Evolutionary conservation across 352 stramenopile genomes (phyloP).

Genomic region (Globisporangium uncinulatum): DNA sequence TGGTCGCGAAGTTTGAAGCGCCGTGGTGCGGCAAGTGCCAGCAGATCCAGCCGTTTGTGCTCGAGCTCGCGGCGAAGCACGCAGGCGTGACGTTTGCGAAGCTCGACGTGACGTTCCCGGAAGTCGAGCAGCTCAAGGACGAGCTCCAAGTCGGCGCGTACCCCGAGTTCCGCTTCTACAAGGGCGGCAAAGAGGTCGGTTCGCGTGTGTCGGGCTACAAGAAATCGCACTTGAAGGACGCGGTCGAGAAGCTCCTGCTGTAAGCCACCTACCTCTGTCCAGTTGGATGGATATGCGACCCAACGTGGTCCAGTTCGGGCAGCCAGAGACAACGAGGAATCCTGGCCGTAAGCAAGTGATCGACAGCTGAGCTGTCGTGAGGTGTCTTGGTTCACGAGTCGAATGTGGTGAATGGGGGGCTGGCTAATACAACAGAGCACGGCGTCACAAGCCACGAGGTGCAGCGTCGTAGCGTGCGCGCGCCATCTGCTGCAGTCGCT

Average conservation of each 20-base stretch:
- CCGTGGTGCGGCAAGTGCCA: constrained; percentile 85
- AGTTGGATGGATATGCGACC: too few relatives aligned
- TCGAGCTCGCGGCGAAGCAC: constrained; percentile 61
- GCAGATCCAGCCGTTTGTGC: constrained; percentile 76
- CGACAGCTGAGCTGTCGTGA: background rate
- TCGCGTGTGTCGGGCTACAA: constrained; percentile 80
- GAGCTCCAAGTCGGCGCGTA: constrained; percentile 65
- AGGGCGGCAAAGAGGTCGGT: constrained; percentile 70
- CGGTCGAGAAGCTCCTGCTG: constrained; percentile 43
- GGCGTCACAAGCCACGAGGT: constrained; percentile 6
- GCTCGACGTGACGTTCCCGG: constrained; percentile 63
- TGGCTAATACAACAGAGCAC: too few relatives aligned
- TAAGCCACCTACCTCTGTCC: constrained; percentile 8
- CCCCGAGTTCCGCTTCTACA: constrained; percentile 85
- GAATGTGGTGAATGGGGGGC: too few relatives aligned
- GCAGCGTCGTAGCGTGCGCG: constrained; percentile 50
- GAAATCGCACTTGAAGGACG: constrained; percentile 71
- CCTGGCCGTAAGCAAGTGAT: too few relatives aligned
- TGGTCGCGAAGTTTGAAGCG: constrained; percentile 82
- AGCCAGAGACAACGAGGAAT: too few relatives aligned
- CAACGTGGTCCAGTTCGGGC: too few relatives aligned
- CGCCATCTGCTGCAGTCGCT: constrained; percentile 53
- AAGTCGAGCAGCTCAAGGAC: constrained; percentile 72
- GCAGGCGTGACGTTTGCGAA: constrained; percentile 73
- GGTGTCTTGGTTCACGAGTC: too few relatives aligned